Conservation (phyloP, 371 early-diverging fungal species). For the Nematocida sp. region DNA sequence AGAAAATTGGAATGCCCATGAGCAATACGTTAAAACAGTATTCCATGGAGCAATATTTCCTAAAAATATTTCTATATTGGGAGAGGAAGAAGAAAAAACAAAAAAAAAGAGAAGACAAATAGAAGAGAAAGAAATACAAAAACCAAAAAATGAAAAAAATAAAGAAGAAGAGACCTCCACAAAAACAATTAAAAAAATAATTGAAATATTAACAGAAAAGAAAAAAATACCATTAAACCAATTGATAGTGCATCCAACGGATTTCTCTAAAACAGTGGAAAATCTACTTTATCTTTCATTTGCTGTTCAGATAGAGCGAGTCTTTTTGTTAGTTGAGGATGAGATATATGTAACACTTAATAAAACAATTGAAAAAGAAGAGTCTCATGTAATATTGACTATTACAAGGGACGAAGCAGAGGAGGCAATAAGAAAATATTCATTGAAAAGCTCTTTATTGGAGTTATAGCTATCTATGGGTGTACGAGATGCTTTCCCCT, state of each 20-base stretch:
- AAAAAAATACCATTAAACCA: constrained; percentile 49
- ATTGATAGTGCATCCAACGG: constrained; percentile 54
- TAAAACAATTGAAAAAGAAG: background rate
- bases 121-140: constrained; percentile 13
- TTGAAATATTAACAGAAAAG: constrained; percentile 37
- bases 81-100: background rate
- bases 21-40: background rate
- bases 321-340: constrained; percentile 3
- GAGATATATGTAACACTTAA: constrained; percentile 3
- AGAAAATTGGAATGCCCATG: background rate
- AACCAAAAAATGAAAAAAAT: constrained; percentile 12
- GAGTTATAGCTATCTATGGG: constrained; percentile 20
- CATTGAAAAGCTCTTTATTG: background rate
- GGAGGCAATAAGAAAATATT: background rate
- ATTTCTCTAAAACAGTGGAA: constrained; percentile 65
- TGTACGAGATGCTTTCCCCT: constrained; percentile 44
- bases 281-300: constrained; percentile 65
- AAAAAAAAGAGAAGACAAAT: constrained; percentile 12
- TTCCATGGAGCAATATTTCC: constrained; percentile 35
- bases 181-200: constrained; percentile 46
- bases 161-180: background rate
- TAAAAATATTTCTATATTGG: background rate
- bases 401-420: constrained; percentile 8
- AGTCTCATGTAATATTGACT: constrained; percentile 28
- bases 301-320: constrained; percentile 60